A percentile compares a stretch with the other conserved stretches of the same genome.
Evolutionary conservation across 2,329 filamentous ascomycete species (phyloP).

Genomic region (Aureobasidium sp.): DNA sequence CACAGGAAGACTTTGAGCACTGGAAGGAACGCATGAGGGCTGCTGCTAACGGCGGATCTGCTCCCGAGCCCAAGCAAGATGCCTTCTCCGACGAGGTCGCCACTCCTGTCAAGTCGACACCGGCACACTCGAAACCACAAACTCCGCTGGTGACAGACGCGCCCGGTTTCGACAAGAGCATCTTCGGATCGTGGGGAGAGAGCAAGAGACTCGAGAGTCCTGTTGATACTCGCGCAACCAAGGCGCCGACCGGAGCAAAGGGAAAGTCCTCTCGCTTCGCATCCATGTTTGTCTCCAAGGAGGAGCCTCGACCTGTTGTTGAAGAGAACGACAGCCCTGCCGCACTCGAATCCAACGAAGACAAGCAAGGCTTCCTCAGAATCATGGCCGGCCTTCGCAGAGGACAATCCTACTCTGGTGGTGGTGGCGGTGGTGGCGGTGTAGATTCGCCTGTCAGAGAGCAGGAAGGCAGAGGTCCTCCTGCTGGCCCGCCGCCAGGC

Average conservation of each 20-base stretch:
- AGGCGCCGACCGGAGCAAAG: constrained; percentile 38
- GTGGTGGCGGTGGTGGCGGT: neutral
- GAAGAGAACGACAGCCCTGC: constrained; percentile 13
- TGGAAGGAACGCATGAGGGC: constrained; percentile 90
- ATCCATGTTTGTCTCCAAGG: constrained; percentile 51
- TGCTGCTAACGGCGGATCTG: constrained; percentile 30
- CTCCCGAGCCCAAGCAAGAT: constrained; percentile 25
- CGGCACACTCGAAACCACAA: constrained; percentile 37
- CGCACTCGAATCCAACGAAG: constrained; percentile 43
- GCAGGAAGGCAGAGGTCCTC: constrained; percentile 12
- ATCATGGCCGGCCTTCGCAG: constrained; percentile 73
- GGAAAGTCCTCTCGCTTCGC: constrained; percentile 77
- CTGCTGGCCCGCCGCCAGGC: neutral
- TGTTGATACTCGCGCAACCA: constrained; percentile 25
- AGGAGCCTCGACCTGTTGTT: constrained; percentile 19
- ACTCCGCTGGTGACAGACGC: constrained; percentile 53
- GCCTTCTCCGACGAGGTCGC: constrained; percentile 14
- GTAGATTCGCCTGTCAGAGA: constrained; percentile 2
- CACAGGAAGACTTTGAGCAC: constrained; percentile 84
- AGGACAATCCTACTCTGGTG: constrained; percentile 26
- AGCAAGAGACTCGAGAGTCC: constrained; percentile 37
- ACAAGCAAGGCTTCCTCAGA: constrained; percentile 78
- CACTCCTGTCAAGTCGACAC: constrained; percentile 15
- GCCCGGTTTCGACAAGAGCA: constrained; percentile 56
- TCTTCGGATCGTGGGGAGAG: constrained; percentile 57